These are phyloP conservation scores for Quercus parvula DNA, from an alignment of 306 rosid genomes.

Conservation along the genomic window DNA sequence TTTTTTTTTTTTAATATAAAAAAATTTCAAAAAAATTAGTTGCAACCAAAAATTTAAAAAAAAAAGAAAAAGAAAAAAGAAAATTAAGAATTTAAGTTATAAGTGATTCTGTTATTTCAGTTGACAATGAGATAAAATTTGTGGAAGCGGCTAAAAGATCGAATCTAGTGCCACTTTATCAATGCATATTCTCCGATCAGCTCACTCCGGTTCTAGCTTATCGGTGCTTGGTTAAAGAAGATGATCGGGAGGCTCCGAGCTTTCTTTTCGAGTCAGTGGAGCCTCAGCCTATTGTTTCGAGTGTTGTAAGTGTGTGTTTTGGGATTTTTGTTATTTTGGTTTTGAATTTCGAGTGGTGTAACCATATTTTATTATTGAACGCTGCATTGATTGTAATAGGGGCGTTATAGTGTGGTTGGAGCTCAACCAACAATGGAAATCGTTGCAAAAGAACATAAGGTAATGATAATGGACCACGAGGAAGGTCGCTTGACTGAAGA, in stretches of 20 bases:
- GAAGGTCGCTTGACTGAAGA: constrained; percentile 45
- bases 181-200: constrained; percentile 71
- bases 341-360: neutral
- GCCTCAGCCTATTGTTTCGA: constrained; percentile 33
- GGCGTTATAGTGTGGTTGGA: constrained; percentile 79
- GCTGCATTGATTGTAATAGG: constrained; percentile 41
- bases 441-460: constrained; percentile 72
- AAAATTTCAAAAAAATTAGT: too few relatives aligned
- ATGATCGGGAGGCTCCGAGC: constrained; percentile 76
- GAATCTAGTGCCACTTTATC: constrained; percentile 61
- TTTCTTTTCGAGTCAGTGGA: constrained; percentile 86
- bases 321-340: neutral
- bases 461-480: constrained; percentile 65
- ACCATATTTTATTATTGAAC: neutral
- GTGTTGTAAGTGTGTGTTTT: constrained; percentile 19
- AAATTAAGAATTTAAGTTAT: neutral
- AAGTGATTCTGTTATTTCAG: constrained; percentile 20
- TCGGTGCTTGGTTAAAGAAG: constrained; percentile 63
- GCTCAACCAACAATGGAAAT: constrained; percentile 75
- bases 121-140: constrained; percentile 38
- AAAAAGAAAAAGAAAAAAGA: neutral
- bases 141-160: constrained; percentile 52
- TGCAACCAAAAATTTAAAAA: too few relatives aligned
- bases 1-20: neutral
- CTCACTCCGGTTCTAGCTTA: constrained; percentile 80